Conservation (phyloP, 2,329 filamentous ascomycete species). For the Cordyceps fumosorosea region DNA sequence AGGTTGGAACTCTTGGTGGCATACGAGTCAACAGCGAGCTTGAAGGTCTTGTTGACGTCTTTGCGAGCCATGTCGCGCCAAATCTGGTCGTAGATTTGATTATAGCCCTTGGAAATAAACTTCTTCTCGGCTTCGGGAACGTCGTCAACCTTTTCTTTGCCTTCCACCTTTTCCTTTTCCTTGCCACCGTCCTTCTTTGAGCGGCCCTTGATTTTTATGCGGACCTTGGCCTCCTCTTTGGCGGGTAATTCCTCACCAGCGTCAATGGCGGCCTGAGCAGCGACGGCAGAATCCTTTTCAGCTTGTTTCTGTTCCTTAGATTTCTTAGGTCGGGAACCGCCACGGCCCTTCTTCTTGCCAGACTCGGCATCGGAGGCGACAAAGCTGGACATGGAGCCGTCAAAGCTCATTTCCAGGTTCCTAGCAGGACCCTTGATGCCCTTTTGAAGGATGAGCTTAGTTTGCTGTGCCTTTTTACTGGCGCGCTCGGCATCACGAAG, state of each 20-base stretch:
- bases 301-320: slow-evolving; percentile 80
- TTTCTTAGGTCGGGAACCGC: slow-evolving; percentile 73
- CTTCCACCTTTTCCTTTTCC: slow-evolving; percentile 37
- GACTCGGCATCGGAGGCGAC: slow-evolving; percentile 56
- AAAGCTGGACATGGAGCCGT: slow-evolving; percentile 80
- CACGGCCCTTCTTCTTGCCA: slow-evolving; percentile 48
- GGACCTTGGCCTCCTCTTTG: slow-evolving; percentile 54
- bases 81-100: slow-evolving; percentile 95
- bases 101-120: slow-evolving; percentile 87
- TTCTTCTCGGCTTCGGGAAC: slow-evolving; percentile 51
- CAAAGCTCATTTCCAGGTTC: slow-evolving; percentile 69
- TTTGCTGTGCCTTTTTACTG: slow-evolving; percentile 88
- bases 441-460: slow-evolving; percentile 78
- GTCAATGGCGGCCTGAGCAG: slow-evolving; percentile 77
- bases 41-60: slow-evolving; percentile 86
- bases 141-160: slow-evolving; percentile 45
- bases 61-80: slow-evolving; percentile 92
- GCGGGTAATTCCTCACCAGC: slow-evolving; percentile 63
- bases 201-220: slow-evolving; percentile 56
- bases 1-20: slow-evolving; percentile 88
- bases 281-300: slow-evolving; percentile 77
- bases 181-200: slow-evolving; percentile 35
- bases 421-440: slow-evolving; percentile 72
- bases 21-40: slow-evolving; percentile 79
- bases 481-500: slow-evolving; percentile 82